phyloP scores from a whole-genome alignment of 2,329 filamentous ascomycete species.

The Phialemonium atrogriseum region DNA sequence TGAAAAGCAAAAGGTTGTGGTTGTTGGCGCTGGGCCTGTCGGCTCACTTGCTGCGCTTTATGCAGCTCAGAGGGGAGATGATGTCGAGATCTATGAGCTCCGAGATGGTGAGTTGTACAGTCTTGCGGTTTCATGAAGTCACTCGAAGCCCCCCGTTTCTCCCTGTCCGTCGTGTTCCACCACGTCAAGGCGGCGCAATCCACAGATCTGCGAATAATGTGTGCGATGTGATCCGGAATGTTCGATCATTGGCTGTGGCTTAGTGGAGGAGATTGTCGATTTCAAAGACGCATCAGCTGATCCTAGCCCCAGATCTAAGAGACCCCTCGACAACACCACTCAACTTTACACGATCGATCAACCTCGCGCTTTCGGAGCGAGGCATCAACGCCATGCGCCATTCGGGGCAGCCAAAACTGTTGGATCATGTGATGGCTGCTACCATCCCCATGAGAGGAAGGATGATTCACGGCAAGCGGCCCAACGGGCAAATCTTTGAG shows the following conservation, averaged over 20 bases:
- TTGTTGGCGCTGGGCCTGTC: conserved; percentile 90
- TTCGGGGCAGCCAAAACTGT: conserved; percentile 56
- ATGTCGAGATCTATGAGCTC: conserved; percentile 92
- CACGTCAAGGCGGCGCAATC: no score
- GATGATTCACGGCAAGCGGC: conserved; percentile 78
- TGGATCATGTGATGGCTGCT: conserved; percentile 64
- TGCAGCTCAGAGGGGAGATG: conserved; percentile 76
- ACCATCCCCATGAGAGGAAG: conserved; percentile 92
- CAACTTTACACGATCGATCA: conserved; percentile 98
- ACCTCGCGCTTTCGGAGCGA: conserved; percentile 85
- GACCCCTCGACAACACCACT: conserved; percentile 74
- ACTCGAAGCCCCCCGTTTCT: no score
- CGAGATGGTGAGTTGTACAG: conserved; percentile 66
- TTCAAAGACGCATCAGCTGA: no score
- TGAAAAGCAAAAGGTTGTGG: conserved; percentile 68
- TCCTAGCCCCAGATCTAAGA: conserved; percentile 71
- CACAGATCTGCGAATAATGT: no score
- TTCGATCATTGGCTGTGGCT: no score
- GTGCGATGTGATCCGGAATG: no score
- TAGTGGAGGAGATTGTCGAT: no score
- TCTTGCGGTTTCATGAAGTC: no score
- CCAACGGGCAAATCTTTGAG: conserved; percentile 61
- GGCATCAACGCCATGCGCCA: conserved; percentile 82
- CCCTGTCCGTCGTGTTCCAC: no score
- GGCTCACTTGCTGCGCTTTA: conserved; percentile 88